Evolutionary conservation across 805 yeast genomes (phyloP).

Genomic region (Zygotorulaspora chibaensis): DNA sequence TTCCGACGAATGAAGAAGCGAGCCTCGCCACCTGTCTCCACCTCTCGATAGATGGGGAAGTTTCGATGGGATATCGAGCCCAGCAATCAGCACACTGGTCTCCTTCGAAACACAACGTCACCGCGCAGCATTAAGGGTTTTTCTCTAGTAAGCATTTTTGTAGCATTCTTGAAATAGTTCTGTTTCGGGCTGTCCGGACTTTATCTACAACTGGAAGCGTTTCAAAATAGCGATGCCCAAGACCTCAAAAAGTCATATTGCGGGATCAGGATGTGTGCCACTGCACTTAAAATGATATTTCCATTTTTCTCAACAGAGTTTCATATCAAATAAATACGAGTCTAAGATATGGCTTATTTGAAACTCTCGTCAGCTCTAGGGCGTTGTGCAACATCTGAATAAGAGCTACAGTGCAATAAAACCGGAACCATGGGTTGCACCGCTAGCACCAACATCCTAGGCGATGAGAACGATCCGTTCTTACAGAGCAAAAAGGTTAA

Average conservation of each 20-base stretch:
- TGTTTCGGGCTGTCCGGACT: not conserved
- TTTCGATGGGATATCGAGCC: too few relatives aligned
- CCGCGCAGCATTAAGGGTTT: too few relatives aligned
- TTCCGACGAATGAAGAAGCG: too few relatives aligned
- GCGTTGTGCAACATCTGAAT: too few relatives aligned
- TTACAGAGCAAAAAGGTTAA: constrained; percentile 51
- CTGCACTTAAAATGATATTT: too few relatives aligned
- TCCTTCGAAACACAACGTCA: too few relatives aligned
- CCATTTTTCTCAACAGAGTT: not conserved
- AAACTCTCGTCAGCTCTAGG: not conserved
- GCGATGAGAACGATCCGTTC: constrained; percentile 49
- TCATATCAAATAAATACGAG: not conserved
- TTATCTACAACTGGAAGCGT: not conserved
- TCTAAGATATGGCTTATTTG: not conserved
- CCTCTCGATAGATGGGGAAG: too few relatives aligned
- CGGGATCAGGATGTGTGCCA: not conserved
- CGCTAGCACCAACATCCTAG: constrained; percentile 43
- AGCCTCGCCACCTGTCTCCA: too few relatives aligned
- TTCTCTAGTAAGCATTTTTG: too few relatives aligned
- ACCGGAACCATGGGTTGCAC: constrained; percentile 61
- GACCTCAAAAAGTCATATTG: constrained; percentile 7
- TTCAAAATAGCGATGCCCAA: not conserved
- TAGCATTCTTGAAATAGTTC: not conserved
- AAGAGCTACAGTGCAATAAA: not conserved
- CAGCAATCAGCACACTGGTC: too few relatives aligned